Percentiles rank a stretch among this genome's conserved stretches.
phyloP scores from a whole-genome alignment of 495 filamentous ascomycete genomes.

The Penicillium waksmanii region DNA sequence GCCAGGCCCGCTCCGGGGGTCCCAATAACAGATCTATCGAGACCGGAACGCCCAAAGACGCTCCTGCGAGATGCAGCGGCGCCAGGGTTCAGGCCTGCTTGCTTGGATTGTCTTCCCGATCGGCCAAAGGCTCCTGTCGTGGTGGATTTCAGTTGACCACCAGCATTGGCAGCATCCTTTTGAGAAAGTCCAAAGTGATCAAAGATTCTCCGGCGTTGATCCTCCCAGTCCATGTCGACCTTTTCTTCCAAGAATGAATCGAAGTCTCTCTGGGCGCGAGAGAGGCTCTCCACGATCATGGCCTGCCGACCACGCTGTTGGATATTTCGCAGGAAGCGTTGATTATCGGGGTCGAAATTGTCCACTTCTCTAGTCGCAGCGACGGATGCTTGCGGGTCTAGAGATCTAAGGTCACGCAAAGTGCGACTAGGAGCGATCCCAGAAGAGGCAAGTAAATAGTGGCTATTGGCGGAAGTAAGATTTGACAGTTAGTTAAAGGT shows the following conservation, averaged over 20 bases:
- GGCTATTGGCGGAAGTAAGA: conserved; percentile 40
- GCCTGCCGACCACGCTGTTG: conserved; percentile 89
- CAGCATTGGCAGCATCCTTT: conserved; percentile 52
- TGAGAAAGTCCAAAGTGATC: conserved; percentile 91
- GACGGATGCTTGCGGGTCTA: conserved; percentile 52
- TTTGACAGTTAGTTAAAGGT: conserved; percentile 6
- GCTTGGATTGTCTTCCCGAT: conserved; percentile 49
- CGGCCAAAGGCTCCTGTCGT: conserved; percentile 63
- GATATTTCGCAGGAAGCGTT: conserved; percentile 78
- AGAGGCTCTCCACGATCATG: conserved; percentile 86
- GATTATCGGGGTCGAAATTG: conserved; percentile 73
- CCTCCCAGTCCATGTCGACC: conserved; percentile 93
- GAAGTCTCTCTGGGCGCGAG: conserved; percentile 85
- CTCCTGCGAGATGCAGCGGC: conserved; percentile 54
- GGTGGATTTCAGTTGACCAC: conserved; percentile 43
- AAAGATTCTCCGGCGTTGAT: conserved; percentile 88
- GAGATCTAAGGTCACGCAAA: conserved; percentile 72
- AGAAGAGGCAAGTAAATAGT: conserved; percentile 89
- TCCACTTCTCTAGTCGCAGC: conserved; percentile 48
- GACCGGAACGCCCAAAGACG: conserved; percentile 70
- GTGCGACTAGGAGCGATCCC: conserved; percentile 79
- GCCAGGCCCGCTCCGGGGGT: conserved; percentile 62
- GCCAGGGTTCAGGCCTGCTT: conserved; percentile 21
- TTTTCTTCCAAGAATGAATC: conserved; percentile 92
- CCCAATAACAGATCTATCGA: conserved; percentile 85